These are phyloP conservation scores for Fallopia convolvulus DNA, from an alignment of 148 eudicot species.

Conservation along the genomic window DNA sequence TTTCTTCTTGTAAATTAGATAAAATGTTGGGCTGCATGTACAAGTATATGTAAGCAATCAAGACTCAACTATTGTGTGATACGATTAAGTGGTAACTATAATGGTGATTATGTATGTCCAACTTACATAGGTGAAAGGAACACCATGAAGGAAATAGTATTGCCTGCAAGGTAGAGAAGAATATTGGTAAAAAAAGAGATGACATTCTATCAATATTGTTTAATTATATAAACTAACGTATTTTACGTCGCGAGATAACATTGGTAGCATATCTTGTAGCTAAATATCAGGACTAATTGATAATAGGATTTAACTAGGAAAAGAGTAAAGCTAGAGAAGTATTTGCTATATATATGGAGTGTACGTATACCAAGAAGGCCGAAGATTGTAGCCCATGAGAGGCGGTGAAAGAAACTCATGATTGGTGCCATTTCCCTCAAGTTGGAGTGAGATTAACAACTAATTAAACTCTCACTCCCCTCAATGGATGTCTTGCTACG, in stretches of 20 bases:
- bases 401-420: conserved; percentile 30
- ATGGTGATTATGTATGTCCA: background rate
- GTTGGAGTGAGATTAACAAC: background rate
- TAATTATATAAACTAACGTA: too few relatives aligned
- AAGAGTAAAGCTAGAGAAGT: too few relatives aligned
- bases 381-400: conserved; percentile 50
- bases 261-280: too few relatives aligned
- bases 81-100: background rate
- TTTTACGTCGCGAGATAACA: too few relatives aligned
- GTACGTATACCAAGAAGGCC: conserved; percentile 52
- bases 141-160: conserved; percentile 73
- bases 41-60: background rate
- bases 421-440: conserved; percentile 9
- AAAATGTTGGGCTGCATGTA: conserved; percentile 48
- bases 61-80: too few relatives aligned
- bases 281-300: too few relatives aligned
- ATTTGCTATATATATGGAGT: background rate
- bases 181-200: too few relatives aligned
- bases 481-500: too few relatives aligned
- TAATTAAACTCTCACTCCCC: background rate
- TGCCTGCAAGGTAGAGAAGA: conserved; percentile 57
- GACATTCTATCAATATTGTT: too few relatives aligned
- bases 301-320: too few relatives aligned
- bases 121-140: conserved; percentile 85
- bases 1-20: conserved; percentile 46